Conservation (phyloP, 2,329 filamentous ascomycete species). For the Colletotrichum sp. region DNA sequence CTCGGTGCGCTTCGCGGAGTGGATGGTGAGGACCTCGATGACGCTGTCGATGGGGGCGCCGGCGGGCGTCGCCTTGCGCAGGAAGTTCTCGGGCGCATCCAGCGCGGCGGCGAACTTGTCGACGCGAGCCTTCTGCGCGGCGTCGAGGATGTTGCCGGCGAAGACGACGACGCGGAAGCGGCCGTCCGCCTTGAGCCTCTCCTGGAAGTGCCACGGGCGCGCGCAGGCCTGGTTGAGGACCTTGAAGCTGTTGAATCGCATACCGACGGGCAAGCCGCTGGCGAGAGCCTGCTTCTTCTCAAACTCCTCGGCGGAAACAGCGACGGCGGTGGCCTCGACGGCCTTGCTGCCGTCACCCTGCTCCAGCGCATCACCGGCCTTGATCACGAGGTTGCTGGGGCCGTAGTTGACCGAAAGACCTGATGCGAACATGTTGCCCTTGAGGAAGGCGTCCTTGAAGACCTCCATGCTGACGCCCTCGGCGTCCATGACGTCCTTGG, state of each 20-base stretch:
- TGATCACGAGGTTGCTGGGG: slow-evolving; percentile 59
- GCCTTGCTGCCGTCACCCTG: slow-evolving; percentile 52
- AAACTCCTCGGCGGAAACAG: slow-evolving; percentile 32
- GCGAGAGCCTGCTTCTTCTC: slow-evolving; percentile 37
- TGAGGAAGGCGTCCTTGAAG: slow-evolving; percentile 65
- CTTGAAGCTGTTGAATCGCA: slow-evolving; percentile 62
- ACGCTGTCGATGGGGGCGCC: slow-evolving; percentile 23
- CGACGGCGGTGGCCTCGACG: slow-evolving; percentile 21
- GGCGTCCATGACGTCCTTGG: slow-evolving; percentile 63
- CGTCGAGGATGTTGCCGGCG: slow-evolving; percentile 56
- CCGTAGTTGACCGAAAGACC: slow-evolving; percentile 59
- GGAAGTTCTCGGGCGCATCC: slow-evolving; percentile 9
- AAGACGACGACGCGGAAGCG: slow-evolving; percentile 66
- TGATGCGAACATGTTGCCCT: slow-evolving; percentile 63
- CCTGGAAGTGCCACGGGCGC: slow-evolving; percentile 63
- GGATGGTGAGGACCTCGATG: slow-evolving; percentile 62
- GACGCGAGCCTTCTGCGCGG: slow-evolving; percentile 47
- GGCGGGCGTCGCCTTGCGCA: slow-evolving; percentile 33
- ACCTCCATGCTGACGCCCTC: slow-evolving; percentile 65
- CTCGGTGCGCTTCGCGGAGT: slow-evolving; percentile 53
- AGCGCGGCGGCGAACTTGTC: slow-evolving; percentile 51
- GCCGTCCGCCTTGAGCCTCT: slow-evolving; percentile 59
- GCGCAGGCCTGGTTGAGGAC: slow-evolving; percentile 62
- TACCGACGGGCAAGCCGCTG: slow-evolving; percentile 51
- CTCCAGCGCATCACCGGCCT: slow-evolving; percentile 44